Percentiles rank a stretch among this genome's conserved stretches.
These are phyloP conservation scores for Nyctanthes arbortristis DNA, from an alignment of 257 asterid species.

Conservation along the genomic window DNA sequence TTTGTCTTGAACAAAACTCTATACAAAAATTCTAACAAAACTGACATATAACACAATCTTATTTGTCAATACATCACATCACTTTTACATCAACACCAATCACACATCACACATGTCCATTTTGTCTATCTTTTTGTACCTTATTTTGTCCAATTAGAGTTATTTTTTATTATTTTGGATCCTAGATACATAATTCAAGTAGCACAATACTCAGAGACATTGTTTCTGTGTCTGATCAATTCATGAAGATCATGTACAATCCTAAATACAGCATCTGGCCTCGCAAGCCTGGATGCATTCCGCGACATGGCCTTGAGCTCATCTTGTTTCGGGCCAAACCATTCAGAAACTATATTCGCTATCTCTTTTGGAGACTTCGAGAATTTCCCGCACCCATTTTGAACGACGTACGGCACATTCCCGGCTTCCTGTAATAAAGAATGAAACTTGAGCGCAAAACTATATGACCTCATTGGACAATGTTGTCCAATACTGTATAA, in stretches of 20 bases:
- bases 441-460: neutral
- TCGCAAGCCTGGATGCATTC: constrained; percentile 73
- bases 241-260: constrained; percentile 95
- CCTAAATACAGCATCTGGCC: constrained; percentile 93
- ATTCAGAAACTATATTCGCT: constrained; percentile 66
- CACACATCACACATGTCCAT: no score
- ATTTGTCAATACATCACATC: no score
- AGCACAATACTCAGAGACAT: constrained; percentile 45
- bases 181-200: constrained; percentile 30
- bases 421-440: constrained; percentile 85
- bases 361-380: constrained; percentile 87
- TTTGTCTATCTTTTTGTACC: no score
- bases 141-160: no score
- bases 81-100: no score
- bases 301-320: constrained; percentile 80
- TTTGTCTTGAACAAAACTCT: no score
- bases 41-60: no score
- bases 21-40: no score
- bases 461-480: neutral
- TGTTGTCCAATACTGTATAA: neutral
- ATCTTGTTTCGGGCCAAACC: constrained; percentile 89
- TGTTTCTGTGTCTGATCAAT: constrained; percentile 61
- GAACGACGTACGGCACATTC: constrained; percentile 86
- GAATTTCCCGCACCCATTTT: constrained; percentile 93
- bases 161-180: neutral